Conservation (phyloP, 345 rosid species). For the Trapa incisa region DNA sequence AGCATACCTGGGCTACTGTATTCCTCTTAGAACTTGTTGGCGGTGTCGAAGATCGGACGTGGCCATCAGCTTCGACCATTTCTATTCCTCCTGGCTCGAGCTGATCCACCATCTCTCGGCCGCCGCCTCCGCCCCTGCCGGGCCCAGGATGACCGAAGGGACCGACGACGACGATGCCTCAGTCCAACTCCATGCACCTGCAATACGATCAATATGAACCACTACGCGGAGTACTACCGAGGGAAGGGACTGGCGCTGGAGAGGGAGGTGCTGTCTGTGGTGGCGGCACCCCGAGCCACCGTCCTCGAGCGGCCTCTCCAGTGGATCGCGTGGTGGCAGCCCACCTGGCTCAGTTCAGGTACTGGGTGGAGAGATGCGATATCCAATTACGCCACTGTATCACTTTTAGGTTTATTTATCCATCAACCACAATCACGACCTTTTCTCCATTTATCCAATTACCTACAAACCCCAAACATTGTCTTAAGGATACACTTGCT, state of each 20-base stretch:
- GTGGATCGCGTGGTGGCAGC: constrained; percentile 63
- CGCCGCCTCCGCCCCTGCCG: constrained; percentile 28
- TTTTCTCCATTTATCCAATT: too few species aligned
- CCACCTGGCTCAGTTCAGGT: constrained; percentile 19
- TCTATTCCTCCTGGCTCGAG: neutral
- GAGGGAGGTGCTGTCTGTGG: constrained; percentile 36
- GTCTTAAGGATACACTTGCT: too few species aligned
- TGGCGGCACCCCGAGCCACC: constrained; percentile 69
- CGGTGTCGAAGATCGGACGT: too few species aligned
- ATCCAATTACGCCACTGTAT: too few species aligned
- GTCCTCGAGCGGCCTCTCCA: constrained; percentile 72
- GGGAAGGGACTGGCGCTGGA: constrained; percentile 36
- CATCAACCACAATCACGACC: too few species aligned
- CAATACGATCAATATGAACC: constrained; percentile 23
- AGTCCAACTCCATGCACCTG: constrained; percentile 15
- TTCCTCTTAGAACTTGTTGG: too few species aligned
- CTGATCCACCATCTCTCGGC: constrained; percentile 38
- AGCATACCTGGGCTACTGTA: too few species aligned
- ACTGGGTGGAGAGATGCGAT: too few species aligned
- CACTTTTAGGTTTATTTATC: too few species aligned
- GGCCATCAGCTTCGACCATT: too few species aligned
- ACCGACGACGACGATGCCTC: constrained; percentile 6
- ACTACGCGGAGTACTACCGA: constrained; percentile 43
- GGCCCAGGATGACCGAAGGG: constrained; percentile 18
- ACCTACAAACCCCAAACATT: too few species aligned